These are phyloP conservation scores for Physaria fendleri DNA, from an alignment of 345 rosid genomes.

Conservation along the genomic window DNA sequence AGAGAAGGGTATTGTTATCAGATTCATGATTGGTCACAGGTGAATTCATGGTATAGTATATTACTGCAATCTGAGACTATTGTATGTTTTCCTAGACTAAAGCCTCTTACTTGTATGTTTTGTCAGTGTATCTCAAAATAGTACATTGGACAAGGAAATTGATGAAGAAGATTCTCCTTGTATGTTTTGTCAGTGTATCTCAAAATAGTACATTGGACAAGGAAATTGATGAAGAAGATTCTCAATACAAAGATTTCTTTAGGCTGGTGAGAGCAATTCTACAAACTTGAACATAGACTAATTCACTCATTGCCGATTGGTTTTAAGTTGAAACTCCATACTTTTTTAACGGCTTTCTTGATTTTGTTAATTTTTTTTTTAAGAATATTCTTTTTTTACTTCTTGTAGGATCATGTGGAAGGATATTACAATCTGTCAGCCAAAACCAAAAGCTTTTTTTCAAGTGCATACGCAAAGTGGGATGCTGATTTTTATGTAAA, in stretches of 20 bases:
- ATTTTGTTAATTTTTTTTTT: not conserved
- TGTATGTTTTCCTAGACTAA: not conserved
- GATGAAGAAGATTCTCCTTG: conserved; percentile 89
- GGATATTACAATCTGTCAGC: conserved; percentile 94
- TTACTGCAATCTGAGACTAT: not conserved
- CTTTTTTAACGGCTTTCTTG: not conserved
- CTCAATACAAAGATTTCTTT: conserved; percentile 88
- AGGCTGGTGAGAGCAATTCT: conserved; percentile 57
- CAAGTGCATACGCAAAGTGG: conserved; percentile 89
- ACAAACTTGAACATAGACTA: too few relatives aligned
- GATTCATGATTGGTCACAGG: conserved; percentile 99
- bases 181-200: too few relatives aligned
- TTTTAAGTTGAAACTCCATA: too few relatives aligned
- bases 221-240: conserved; percentile 92
- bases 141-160: conserved; percentile 85
- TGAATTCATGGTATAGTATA: conserved; percentile 9
- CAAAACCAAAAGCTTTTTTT: conserved; percentile 86
- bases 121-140: conserved; percentile 68
- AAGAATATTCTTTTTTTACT: not conserved
- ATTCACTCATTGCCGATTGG: too few relatives aligned
- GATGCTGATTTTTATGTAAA: conserved; percentile 90
- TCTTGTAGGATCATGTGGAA: conserved; percentile 79
- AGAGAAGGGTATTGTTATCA: conserved; percentile 81
- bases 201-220: conserved; percentile 74
- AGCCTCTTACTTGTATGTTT: conserved; percentile 5